phyloP scores from a whole-genome alignment of 106 monocot genomes.

The Acanthochlamys bracteata region DNA sequence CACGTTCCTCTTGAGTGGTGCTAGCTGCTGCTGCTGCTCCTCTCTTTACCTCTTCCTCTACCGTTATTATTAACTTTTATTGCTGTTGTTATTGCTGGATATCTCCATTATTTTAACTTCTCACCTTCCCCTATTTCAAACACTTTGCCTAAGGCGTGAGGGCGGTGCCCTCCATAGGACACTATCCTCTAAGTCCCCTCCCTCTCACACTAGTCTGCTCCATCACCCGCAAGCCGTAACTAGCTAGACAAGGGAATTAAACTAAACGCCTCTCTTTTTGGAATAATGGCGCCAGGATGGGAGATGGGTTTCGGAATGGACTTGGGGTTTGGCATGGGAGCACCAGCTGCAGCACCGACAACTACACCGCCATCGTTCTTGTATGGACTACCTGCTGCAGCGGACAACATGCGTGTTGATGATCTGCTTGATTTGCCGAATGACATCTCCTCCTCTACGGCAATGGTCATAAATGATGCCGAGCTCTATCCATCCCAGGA shows the following conservation, averaged over 20 bases:
- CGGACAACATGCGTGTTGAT: constrained; percentile 44
- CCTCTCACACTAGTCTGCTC: background rate
- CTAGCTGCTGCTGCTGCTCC: background rate
- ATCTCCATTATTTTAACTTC: constrained; percentile 1
- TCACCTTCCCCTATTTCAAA: background rate
- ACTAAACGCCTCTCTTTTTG: no score
- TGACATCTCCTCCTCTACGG: constrained; percentile 22
- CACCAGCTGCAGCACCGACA: background rate
- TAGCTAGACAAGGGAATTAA: no score
- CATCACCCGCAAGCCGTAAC: no score
- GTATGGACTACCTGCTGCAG: constrained; percentile 31
- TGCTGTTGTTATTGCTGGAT: constrained; percentile 1
- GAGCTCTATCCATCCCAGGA: constrained; percentile 8
- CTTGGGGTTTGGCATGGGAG: constrained; percentile 21
- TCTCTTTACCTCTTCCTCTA: background rate
- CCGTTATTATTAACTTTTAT: constrained; percentile 7
- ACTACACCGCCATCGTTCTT: constrained; percentile 16
- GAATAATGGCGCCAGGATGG: constrained; percentile 37
- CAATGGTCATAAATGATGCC: background rate
- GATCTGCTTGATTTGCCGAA: constrained; percentile 72
- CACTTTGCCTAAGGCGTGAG: background rate
- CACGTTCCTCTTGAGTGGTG: constrained; percentile 16
- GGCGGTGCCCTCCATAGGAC: background rate
- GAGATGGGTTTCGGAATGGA: constrained; percentile 30
- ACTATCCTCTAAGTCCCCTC: background rate